Base-by-base conservation (phyloP, 768 basidiomycete species). In the Calocera viscosa region DNA sequence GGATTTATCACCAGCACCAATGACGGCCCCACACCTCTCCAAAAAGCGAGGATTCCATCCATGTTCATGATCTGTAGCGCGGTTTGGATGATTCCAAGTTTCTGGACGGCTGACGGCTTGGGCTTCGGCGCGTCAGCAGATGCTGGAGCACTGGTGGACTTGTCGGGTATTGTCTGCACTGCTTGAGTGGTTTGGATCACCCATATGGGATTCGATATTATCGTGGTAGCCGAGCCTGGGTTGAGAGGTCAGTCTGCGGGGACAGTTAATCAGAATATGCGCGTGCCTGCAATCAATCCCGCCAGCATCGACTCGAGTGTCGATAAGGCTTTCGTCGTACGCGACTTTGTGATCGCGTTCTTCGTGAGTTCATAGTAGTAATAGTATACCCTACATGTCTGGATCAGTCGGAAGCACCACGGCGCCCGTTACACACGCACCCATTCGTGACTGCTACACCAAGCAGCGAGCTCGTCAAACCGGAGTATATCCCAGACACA, bases 181-280 rank as follows among this genome's bases (percentile, higher is more conserved):
- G 89, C 87, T 75, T 95, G 93, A 8, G 88, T 87, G 3, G 92
- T 93, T 75, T 98, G 94, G 24, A 98, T 81, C 63, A 96, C 93
- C 96, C 96, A 99, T 68, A 98, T 88, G 1, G 95, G 95, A 76
- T 98, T 97, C 74, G 86, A 89, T 69, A 91, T 82, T 69, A 95
- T 76, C 2, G 92, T 89, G 1, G 95, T 96, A 12, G 89, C 89
- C 47, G 89, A 88, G 40, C 94, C 94, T 91, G 70, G 33, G 11
- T n/a, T n/a, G n/a, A n/a, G n/a, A n/a, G n/a, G n/a, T n/a, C n/a
- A n/a, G n/a, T n/a, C n/a, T n/a, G n/a, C 41, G 60, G 35, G 28
- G 22, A 47, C 49, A 19, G 17, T 26, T 60, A 63, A 40, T 65
- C 26, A 10, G 38, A 39, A 38, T 32, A 38, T 49, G 30, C 14